These are phyloP conservation scores for Ophiorrhiza pumila DNA, from an alignment of 257 asterid genomes.

Conservation along the genomic window DNA sequence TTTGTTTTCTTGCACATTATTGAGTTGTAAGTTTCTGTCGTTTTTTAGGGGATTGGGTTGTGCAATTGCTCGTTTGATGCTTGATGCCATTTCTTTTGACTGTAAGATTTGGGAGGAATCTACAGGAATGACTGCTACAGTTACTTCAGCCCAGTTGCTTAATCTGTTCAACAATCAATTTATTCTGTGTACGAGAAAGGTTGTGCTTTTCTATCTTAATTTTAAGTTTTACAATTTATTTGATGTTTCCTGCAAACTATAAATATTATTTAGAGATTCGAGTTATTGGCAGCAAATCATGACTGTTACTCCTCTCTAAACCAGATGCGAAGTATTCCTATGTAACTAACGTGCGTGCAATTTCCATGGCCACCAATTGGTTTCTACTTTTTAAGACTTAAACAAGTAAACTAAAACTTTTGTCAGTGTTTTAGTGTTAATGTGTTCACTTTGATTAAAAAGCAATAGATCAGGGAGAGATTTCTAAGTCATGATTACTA, in stretches of 20 bases:
- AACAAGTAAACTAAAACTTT: not conserved
- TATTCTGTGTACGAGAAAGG: conserved; percentile 57
- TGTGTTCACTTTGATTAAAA: too few relatives aligned
- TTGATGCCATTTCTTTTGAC: conserved; percentile 48
- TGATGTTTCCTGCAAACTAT: not conserved
- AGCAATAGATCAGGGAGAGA: too few relatives aligned
- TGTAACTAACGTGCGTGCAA: not conserved
- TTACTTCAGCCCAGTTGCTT: conserved; percentile 57
- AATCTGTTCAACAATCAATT: conserved; percentile 60
- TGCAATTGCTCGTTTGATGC: conserved; percentile 59
- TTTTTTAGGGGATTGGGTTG: conserved; percentile 56
- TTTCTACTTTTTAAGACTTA: not conserved
- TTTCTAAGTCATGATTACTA: too few relatives aligned
- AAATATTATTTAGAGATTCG: not conserved
- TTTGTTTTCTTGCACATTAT: not conserved
- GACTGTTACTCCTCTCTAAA: not conserved
- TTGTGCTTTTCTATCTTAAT: conserved; percentile 28
- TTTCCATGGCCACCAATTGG: too few relatives aligned
- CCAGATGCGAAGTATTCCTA: not conserved
- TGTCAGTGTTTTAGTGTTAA: not conserved
- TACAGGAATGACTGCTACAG: conserved; percentile 44
- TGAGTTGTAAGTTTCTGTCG: conserved; percentile 9
- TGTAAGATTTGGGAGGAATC: conserved; percentile 74
- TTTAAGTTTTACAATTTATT: not conserved
- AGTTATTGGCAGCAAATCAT: not conserved